phyloP scores from a whole-genome alignment of 2,329 filamentous ascomycete species.

The Penicillium rolfsii region DNA sequence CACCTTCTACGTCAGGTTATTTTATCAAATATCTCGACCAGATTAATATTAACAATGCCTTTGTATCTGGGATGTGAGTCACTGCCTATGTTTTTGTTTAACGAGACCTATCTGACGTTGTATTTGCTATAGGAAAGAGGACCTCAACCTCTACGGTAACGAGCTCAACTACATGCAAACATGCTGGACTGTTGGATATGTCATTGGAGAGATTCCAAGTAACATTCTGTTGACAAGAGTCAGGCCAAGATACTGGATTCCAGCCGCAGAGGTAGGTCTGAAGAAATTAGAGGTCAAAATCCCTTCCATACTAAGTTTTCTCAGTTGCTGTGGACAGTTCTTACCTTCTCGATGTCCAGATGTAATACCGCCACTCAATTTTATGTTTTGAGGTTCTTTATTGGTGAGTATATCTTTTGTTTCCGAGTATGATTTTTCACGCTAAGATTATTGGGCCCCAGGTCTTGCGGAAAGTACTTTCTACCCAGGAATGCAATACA shows the following conservation, averaged over 20 bases:
- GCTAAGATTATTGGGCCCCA: conserved; percentile 12
- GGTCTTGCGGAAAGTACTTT: conserved; percentile 55
- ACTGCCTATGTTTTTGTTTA: not conserved
- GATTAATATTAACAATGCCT: conserved; percentile 52
- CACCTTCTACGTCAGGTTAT: conserved; percentile 43
- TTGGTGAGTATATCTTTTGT: conserved; percentile 37
- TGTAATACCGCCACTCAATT: conserved; percentile 50
- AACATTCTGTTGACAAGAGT: conserved; percentile 57
- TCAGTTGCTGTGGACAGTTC: conserved; percentile 52
- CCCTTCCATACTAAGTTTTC: not conserved
- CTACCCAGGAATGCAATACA: conserved; percentile 58
- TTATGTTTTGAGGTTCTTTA: conserved; percentile 54
- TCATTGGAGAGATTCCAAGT: conserved; percentile 56
- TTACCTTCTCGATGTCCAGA: conserved; percentile 51
- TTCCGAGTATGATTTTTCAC: not conserved
- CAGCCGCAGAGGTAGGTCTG: conserved; percentile 47
- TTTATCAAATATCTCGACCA: conserved; percentile 57
- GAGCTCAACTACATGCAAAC: conserved; percentile 61
- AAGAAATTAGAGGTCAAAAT: conserved; percentile 11
- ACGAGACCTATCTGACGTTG: not conserved
- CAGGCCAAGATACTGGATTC: conserved; percentile 54
- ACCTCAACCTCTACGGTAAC: conserved; percentile 57
- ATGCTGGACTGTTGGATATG: conserved; percentile 64
- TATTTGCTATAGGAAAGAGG: conserved; percentile 51
- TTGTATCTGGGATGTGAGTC: conserved; percentile 52